Base-by-base conservation (phyloP, 116 monocot species). In the Zostera marina region DNA sequence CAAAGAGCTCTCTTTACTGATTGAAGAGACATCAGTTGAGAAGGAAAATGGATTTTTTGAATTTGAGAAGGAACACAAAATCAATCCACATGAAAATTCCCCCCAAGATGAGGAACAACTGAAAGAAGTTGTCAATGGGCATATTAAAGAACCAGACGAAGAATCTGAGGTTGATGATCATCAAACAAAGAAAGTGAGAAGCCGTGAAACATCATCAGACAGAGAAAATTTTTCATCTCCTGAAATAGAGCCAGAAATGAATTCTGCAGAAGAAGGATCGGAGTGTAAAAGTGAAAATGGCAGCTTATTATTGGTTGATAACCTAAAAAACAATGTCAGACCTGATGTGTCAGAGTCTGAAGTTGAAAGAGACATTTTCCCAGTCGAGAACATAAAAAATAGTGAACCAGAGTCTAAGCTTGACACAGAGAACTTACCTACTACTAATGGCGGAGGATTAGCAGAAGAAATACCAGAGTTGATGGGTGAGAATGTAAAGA, bases 401-500 rank as follows among this genome's bases (percentile, higher is more conserved):
- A 5, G 32, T 32, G 32, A 5, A 32, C 4, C 32, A 32, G 32
- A 32, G 32, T 32, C 32, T 32, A 32, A 32, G 5, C 2, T 32
- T 32, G 32, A 32, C 32, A 32, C 2, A 2, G 32, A 32, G 4
- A 32, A 32, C 32, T 32, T n/a, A n/a, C n/a, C n/a, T n/a, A n/a
- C n/a, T n/a, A 68, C 74, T 23, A 72, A 58, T 8, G 38, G 32
- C 5, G 32, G 5, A 32, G 32, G 32, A 32, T 32, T 5, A 32
- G 32, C 5, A 32, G 32, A 32, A 32, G 32, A 32, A 3, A 5
- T 32, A 32, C 32, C 49, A 13, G 56, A 73, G 32, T 62, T 56
- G 77, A 85, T 46, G 81, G 79, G 2, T 4, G 44, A 7, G 75
- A 83, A 11, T 72, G 71, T 3, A 86, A 80, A 55, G 75, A 83